Evolutionary conservation across 768 basidiomycete genomes (phyloP), one percentile per base, ranked within the genome.

Genomic region (Phlebiopsis gigantea): DNA sequence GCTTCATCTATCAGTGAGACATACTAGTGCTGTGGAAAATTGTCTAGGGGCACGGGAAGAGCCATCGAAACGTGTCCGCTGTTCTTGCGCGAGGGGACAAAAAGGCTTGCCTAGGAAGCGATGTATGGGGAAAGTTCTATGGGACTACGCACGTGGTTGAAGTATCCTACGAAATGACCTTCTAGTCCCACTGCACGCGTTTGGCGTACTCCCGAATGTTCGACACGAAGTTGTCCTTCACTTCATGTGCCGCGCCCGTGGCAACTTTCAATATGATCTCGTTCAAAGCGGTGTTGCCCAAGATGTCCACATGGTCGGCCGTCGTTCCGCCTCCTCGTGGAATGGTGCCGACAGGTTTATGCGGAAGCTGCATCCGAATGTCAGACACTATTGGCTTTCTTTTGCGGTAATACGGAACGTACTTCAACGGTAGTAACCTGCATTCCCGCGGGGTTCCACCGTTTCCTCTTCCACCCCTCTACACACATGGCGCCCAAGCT

Each of bases 401-500:
- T n/a, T n/a, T 10, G 30, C 8, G 57, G 34, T 47, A 39, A 44
- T 39, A n/a, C 41, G 28, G 34, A 46, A 62, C 75, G 61, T 63
- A 93, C 89, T 82, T 95, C 93, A 55, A 94, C 83, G 15, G 94
- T 96, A 24, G 85, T 83, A 47, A 98, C 73, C 63, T 83, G 80
- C 66, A 97, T 93, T n/a, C 87, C 80, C 12, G 83, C 88, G 0
- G 96, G 96, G 70, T 98, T 98, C 92, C 93, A 98, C 53, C 85
- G 77, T 59, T 79, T 79, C 56, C 85, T 77, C 69, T 89, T 90
- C 96, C 95, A 97, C 6, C 95, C 96, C 66, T 93, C 92, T 10
- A 89, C 86, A 65, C 96, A 98, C 93, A 98, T 97, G n/a, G 90
- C 84, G 15, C 94, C 96, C 53, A 94, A 76, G 62, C 89, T 91